Evolutionary conservation across 225 moss, liverwort and hornwort species (phyloP), one percentile per base, ranked within the genome.

Genomic region (Anthoceros angustus): DNA sequence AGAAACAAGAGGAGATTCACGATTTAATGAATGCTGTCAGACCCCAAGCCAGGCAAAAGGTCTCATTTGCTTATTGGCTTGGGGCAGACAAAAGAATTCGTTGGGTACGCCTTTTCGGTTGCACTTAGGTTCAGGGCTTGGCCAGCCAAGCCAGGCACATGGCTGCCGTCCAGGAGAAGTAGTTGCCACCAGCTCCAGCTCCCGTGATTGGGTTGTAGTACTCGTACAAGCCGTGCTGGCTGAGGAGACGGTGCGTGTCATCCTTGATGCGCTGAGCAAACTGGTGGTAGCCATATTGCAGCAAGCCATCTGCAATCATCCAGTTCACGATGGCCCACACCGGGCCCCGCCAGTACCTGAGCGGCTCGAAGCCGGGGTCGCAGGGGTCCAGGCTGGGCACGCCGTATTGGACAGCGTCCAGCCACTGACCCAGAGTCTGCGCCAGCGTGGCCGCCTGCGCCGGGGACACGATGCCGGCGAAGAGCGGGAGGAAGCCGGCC

Each of bases 291-390:
- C 74, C 74, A 43, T 74, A 74, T 23, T 43, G 48, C 3, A 41
- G 64, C 8, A 74, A 45, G 12, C 74, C 74, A 39, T 74, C 70
- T 55, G 64, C 61, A 32, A 74, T 74, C 74, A 74, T 74, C 74
- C 74, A 74, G 42, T 74, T 74, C 42, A 74, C 64, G 60, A 74
- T 74, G 41, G 70, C 64, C 74, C 74, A 74, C 10, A 74, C 74
- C 5, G 74, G 74, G 20, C 74, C 74, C 21, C 74, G 18, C 74
- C 74, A 74, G 24, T 74, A 74, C 10, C 74, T 46, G 42, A 70
- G 26, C 6, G 74, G 70, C 26, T 74, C 74, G 25, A 74, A 74
- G 7, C 61, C 25, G 10, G 70, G 10, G 25, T 39, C 74, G 0
- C 42, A 61, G 25, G 74, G 74, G 74, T 74, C 74, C n/a, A 40